phyloP scores from a whole-genome alignment of 768 basidiomycete species.

The Lyophyllum decastes region DNA sequence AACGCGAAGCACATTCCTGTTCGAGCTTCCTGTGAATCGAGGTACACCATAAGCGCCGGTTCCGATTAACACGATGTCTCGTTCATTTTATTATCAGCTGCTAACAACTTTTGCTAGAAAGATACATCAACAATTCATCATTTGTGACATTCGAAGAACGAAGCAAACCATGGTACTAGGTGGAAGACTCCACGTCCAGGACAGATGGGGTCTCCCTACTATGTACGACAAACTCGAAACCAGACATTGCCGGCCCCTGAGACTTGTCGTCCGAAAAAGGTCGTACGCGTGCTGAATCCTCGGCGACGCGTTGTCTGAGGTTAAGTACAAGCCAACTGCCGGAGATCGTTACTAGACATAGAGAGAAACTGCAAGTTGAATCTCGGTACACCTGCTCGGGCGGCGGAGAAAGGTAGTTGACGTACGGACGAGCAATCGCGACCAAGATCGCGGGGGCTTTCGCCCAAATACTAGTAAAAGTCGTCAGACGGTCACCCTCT shows the following conservation, averaged over 20 bases:
- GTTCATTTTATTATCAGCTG: background rate
- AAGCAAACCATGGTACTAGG: background rate
- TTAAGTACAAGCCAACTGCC: slow-evolving; percentile 12
- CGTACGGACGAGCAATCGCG: slow-evolving; percentile 12
- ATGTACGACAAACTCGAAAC: slow-evolving; percentile 5
- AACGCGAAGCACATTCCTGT: background rate
- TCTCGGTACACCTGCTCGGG: background rate
- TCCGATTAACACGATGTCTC: background rate
- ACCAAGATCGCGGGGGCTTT: slow-evolving; percentile 1
- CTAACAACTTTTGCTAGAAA: background rate
- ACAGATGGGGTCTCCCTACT: background rate
- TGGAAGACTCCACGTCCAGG: background rate
- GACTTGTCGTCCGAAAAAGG: background rate
- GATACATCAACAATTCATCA: background rate
- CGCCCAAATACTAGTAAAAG: slow-evolving; percentile 2
- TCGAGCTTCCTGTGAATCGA: background rate
- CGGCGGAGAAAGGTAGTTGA: background rate
- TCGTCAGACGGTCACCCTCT: background rate
- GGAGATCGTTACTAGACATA: slow-evolving; percentile 4
- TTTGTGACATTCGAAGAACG: background rate
- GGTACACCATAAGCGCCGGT: background rate
- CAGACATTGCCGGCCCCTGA: background rate
- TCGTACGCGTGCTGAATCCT: background rate
- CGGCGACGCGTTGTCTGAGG: background rate
- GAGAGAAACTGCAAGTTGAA: slow-evolving; percentile 2